Percentiles rank a stretch among this genome's conserved stretches.
Conservation (phyloP, 2,329 filamentous ascomycete species). For the Aureobasidium lini region DNA sequence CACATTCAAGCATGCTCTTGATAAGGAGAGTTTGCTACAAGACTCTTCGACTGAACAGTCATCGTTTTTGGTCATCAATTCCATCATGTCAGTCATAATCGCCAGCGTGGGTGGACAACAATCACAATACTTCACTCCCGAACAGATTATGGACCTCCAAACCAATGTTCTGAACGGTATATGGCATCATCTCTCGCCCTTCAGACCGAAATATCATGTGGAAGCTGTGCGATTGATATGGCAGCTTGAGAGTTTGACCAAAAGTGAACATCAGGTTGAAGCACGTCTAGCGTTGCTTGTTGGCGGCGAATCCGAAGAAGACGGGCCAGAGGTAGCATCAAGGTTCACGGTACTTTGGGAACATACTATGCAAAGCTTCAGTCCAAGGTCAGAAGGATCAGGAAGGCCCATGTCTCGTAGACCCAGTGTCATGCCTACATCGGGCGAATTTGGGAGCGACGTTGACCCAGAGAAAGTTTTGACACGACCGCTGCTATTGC, state of each 20-base stretch:
- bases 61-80: conserved; percentile 19
- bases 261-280: conserved; percentile 5
- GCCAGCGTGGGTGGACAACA: background rate
- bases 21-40: background rate
- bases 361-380: conserved; percentile 48
- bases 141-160: conserved; percentile 56
- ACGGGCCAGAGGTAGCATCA: conserved; percentile 49
- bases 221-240: conserved; percentile 82
- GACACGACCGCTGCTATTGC: conserved; percentile 69
- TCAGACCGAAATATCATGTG: conserved; percentile 85
- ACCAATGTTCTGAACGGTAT: conserved; percentile 61
- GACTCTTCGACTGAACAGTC: background rate
- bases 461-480: conserved; percentile 65
- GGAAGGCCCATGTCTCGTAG: conserved; percentile 21
- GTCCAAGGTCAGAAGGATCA: conserved; percentile 11
- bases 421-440: conserved; percentile 21
- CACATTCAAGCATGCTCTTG: background rate
- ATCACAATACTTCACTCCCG: conserved; percentile 14
- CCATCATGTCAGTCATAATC: conserved; percentile 19
- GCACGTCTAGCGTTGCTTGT: conserved; percentile 11
- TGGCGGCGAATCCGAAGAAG: background rate
- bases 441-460: conserved; percentile 38
- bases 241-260: conserved; percentile 69
- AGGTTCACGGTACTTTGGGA: conserved; percentile 74
- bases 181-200: conserved; percentile 76